Base-by-base conservation (phyloP, 495 filamentous ascomycete genomes). In the Penicillium riverlandense region DNA sequence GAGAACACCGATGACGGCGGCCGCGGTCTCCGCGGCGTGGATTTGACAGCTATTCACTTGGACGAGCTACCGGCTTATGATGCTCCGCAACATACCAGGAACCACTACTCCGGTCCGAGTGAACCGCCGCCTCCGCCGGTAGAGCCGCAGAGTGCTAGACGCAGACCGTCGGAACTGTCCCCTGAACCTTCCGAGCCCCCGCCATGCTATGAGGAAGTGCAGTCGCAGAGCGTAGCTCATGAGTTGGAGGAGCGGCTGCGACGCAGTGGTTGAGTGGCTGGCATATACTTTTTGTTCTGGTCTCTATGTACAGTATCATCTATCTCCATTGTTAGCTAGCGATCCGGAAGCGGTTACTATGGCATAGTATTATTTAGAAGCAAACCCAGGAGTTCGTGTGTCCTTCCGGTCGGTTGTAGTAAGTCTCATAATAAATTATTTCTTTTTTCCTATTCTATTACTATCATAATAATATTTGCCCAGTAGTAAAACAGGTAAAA, bases 161-260 rank as follows among this genome's bases (percentile, higher is more conserved):
- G 47, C 12, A 43, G 51, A 40, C 36, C 41, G 14, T 48, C 61
- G 11, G 51, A 52, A 8, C 47, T 47, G 10, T 53, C 48, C 0
- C 22, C 59, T 1, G 56, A 71, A 13, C 89, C 89, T 0, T 69
- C 78, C 46, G 92, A 91, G 47, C 89, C 90, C 11, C 92, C 92
- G 29, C 92, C 92, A 30, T 87, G 86, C 31, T 98, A 98, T 61
- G 86, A 96, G 57, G 89, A 95, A 58, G 86, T 83, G 28, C 92
- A 96, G 63, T 75, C 79, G 44, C 80, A 85, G 47, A 88, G 84
- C 48, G 72, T 96, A n/a, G 80, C 69, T 28, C 61, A 78, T 16
- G 79, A 77, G 39, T 50, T 82, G 15, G 81, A 84, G 52, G 68
- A 63, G 43, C 53, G 60, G 42, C 45, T 73, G 45, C 68, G 70